Percentiles rank a stretch among this genome's conserved stretches.
Conservation (phyloP, 371 early-diverging fungal genomes). For the Syncephalis plumigaleata region DNA sequence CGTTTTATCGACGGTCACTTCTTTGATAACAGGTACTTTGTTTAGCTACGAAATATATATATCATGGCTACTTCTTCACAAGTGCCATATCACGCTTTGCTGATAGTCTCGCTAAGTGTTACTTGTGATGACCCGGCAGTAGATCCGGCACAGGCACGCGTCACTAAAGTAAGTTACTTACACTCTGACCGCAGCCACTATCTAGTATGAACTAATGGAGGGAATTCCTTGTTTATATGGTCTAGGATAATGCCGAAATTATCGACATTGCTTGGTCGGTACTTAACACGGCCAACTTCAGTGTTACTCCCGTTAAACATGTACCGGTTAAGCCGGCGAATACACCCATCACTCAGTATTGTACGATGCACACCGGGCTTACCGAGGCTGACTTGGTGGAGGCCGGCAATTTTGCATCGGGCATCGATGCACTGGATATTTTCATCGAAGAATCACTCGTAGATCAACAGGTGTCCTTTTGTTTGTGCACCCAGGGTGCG, state of each 20-base stretch:
- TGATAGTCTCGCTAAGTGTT: background rate
- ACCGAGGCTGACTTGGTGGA: conserved; percentile 27
- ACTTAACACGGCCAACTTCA: conserved; percentile 7
- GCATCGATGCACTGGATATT: conserved; percentile 29
- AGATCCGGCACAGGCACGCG: background rate
- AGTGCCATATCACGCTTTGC: background rate
- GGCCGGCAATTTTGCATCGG: conserved; percentile 36
- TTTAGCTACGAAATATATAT: too few species aligned
- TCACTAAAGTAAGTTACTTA: background rate
- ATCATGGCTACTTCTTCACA: background rate
- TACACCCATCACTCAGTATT: conserved; percentile 42
- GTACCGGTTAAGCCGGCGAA: conserved; percentile 31
- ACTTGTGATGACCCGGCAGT: background rate
- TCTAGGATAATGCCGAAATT: conserved; percentile 30
- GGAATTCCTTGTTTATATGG: too few species aligned
- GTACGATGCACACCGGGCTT: conserved; percentile 45
- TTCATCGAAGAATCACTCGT: conserved; percentile 37
- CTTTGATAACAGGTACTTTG: too few species aligned
- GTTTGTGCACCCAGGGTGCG: conserved; percentile 59
- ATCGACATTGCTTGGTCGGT: conserved; percentile 33
- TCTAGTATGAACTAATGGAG: too few species aligned
- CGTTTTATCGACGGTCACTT: too few species aligned
- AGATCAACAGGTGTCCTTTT: conserved; percentile 34
- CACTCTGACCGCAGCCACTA: too few species aligned
- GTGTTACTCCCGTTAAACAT: conserved; percentile 9